These are phyloP conservation scores for Anthracocystis walkeri DNA, from an alignment of 1,284 basidiomycete genomes.

Conservation along the genomic window DNA sequence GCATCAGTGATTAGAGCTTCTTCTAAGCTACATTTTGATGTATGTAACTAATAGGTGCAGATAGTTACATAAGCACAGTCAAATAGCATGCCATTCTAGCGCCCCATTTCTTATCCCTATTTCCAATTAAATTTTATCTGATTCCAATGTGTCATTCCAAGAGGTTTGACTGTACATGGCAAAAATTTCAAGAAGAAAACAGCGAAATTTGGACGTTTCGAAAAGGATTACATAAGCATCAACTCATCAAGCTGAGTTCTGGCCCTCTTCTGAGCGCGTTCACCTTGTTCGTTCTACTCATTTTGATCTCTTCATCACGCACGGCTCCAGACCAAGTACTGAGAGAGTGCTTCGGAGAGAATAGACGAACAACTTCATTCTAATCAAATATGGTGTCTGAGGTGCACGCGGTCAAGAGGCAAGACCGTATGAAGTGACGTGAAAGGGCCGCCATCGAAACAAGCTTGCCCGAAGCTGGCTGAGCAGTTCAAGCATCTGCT, in stretches of 20 bases:
- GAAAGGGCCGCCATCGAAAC: conserved; percentile 46
- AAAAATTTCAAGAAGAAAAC: conserved; percentile 21
- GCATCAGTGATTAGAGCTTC: too few relatives aligned
- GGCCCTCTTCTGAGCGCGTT: too few relatives aligned
- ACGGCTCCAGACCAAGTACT: background rate
- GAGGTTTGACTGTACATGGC: too few relatives aligned
- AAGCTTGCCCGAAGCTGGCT: conserved; percentile 26
- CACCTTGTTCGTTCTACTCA: background rate
- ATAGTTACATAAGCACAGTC: too few relatives aligned
- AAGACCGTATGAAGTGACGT: conserved; percentile 23
- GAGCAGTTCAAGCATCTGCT: conserved; percentile 29
- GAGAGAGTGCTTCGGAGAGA: background rate
- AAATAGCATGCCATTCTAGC: too few relatives aligned
- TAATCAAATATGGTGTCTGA: background rate
- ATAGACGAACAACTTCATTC: background rate
- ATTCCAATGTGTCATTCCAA: too few relatives aligned
- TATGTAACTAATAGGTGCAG: too few relatives aligned
- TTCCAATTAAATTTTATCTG: too few relatives aligned
- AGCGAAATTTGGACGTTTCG: conserved; percentile 8
- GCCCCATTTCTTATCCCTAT: too few relatives aligned
- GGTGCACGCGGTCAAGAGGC: conserved; percentile 9
- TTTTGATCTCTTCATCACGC: background rate
- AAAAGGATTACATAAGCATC: background rate
- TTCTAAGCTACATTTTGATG: too few relatives aligned
- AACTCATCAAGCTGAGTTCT: background rate